A percentile compares a stretch with the other conserved stretches of the same genome.
Evolutionary conservation across 495 filamentous ascomycete species (phyloP).

Genomic region (Penicillium pancosmium): DNA sequence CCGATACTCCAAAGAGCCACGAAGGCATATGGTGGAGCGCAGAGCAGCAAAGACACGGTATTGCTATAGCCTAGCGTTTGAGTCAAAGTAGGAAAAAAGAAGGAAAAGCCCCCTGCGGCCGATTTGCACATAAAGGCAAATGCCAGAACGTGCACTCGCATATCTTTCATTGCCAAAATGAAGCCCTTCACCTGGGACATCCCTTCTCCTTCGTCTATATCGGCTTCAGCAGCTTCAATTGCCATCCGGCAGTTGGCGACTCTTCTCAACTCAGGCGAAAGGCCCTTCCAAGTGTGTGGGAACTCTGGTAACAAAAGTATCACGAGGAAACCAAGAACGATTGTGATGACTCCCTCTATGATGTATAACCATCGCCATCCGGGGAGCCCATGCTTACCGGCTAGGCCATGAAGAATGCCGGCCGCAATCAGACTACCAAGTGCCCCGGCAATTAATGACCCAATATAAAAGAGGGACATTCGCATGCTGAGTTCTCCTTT

Average conservation of each 20-base stretch:
- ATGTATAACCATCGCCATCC: conserved; percentile 55
- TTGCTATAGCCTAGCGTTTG: conserved; percentile 43
- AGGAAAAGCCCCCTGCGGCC: conserved; percentile 50
- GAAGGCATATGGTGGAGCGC: conserved; percentile 54
- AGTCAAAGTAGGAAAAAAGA: conserved; percentile 53
- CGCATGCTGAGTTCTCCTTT: conserved; percentile 54
- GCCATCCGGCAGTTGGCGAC: conserved; percentile 49
- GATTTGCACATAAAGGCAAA: conserved; percentile 50
- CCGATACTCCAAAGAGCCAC: conserved; percentile 47
- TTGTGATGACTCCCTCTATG: conserved; percentile 43
- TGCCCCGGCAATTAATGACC: conserved; percentile 59
- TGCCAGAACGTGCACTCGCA: conserved; percentile 48
- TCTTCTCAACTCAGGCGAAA: conserved; percentile 45
- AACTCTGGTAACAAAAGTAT: conserved; percentile 45
- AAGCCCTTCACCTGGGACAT: conserved; percentile 48
- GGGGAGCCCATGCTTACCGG: conserved; percentile 35
- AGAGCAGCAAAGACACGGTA: conserved; percentile 47
- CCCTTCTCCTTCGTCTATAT: conserved; percentile 45
- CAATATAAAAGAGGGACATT: conserved; percentile 64
- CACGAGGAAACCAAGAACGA: conserved; percentile 37
- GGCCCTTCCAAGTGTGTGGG: conserved; percentile 42
- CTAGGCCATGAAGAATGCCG: conserved; percentile 44
- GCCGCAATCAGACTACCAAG: conserved; percentile 62
- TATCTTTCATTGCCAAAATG: conserved; percentile 49
- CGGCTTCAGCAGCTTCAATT: conserved; percentile 47